Percentiles rank a stretch among this genome's conserved stretches.
Conservation (phyloP, 306 rosid genomes). For the Lagenaria siceraria region DNA sequence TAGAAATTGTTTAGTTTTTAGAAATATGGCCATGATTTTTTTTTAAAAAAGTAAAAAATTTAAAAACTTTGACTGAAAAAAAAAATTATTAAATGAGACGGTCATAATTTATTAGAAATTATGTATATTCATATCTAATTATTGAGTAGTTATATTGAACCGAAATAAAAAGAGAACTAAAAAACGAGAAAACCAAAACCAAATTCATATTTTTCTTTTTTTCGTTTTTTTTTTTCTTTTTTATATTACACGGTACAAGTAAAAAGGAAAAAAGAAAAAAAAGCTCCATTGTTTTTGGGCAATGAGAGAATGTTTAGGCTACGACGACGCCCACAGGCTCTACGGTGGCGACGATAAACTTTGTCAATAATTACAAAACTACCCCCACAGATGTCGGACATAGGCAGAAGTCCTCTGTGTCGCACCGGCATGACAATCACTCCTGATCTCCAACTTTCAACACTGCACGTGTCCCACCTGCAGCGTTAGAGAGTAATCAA, state of each 20-base stretch:
- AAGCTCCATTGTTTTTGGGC: neutral
- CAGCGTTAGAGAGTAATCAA: neutral
- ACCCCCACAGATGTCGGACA: neutral
- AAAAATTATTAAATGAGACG: too few species aligned
- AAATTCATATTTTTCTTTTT: neutral
- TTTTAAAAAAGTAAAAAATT: too few species aligned
- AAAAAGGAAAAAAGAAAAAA: neutral
- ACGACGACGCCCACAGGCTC: neutral
- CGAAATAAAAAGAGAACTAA: too few species aligned
- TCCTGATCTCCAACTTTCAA: neutral
- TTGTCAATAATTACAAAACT: neutral
- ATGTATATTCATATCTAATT: too few species aligned
- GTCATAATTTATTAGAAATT: neutral
- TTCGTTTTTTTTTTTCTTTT: neutral
- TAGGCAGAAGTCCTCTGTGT: neutral
- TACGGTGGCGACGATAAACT: neutral
- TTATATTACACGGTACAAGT: neutral
- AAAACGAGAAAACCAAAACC: neutral
- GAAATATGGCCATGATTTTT: too few species aligned
- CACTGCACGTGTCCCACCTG: constrained; percentile 7
- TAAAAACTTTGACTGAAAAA: too few species aligned
- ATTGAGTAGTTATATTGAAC: too few species aligned
- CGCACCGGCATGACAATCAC: neutral
- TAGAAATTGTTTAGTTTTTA: too few species aligned
- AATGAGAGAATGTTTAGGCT: neutral